Evolutionary conservation across 495 filamentous ascomycete genomes (phyloP), one percentile per base, ranked within the genome.

Genomic region (Xanthoparmelia taractica): DNA sequence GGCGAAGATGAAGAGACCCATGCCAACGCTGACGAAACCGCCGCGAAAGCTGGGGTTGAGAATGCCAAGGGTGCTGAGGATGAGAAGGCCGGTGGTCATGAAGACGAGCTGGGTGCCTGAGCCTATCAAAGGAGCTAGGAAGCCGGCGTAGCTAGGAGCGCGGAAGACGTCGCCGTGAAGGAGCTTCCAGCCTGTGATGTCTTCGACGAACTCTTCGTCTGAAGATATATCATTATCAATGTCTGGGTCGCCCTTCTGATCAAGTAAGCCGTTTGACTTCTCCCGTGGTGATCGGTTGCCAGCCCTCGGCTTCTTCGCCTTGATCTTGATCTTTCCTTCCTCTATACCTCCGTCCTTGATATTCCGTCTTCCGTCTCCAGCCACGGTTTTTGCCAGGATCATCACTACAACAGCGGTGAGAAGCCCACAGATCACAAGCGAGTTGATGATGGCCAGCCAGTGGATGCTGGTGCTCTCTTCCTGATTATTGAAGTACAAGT

Each of bases 101-200:
- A 96, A 92, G 15, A 96, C 75, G 6, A 97, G 79, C 74, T 97
- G 92, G 79, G 88, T 92, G 45, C 92, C 92, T 4, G 90, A 96
- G 15, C 92, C 92, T 34, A 96, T 81, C 17, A 96, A 77, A 1
- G 92, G 92, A 5, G 92, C 92, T 36, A 97, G 84, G 2, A 96
- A 79, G 34, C 85, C 82, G 48, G 89, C 90, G 71, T 87, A 84
- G 17, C 80, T 71, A 6, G 92, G 92, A 27, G 87, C 74, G 27
- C 92, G 84, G 77, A 97, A 97, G n/a, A 96, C 90, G 73, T 97
- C 92, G 20, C 85, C 91, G 69, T 97, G 92, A n/a, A 96, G 80
- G 27, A 96, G 78, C 71, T 96, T 97, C 92, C 92, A 97, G 45
- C 92, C 92, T 25, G 90, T 90, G 40, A 89, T 80, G 66, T 97